Base-by-base conservation (phyloP, 2,329 filamentous ascomycete genomes). In the Scleromitrula shiraiana region DNA sequence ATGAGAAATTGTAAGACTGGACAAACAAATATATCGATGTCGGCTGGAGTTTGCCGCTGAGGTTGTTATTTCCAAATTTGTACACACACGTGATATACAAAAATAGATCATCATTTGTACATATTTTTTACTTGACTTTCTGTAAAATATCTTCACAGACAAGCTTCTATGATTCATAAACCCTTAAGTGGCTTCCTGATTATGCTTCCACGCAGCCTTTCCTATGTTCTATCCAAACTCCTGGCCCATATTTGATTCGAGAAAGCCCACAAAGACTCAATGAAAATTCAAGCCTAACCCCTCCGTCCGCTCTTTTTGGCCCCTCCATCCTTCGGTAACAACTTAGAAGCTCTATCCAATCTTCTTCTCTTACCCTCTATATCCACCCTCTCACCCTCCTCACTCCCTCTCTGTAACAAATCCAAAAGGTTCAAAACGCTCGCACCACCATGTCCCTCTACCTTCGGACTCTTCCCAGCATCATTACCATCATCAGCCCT, bases 1-100 rank as follows among this genome's bases (percentile, higher is more conserved):
- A 14, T 27, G 37, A 39, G 30, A 47, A 29, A n/a, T 27, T 14
- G 23, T 14, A 17, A n/a, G 14, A 14, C 17, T 33, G 17, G 35
- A 20, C 33, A 15, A 35, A 6, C 36, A 48, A 20, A 30, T 15
- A 19, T 42, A 30, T 29, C n/a, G 23, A 17, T n/a, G 14, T 42
- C 32, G 38, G 29, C 14, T 42, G 35, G 35, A 38, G 35, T 20
- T 48, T 42, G 38, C 38, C 45, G 38, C 17, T 29, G 38, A 15
- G 17, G 24, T 42, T 24, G 24, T 42, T 24, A 22, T 33, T 42
- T 24, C 27, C 27, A 41, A 23, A 27, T 22, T 29, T 10, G 35
- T 38, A 14, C 19, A 19, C 19, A 20, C 17, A 38, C 35, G 17
- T 22, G 19, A 14, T 38, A 12, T 19, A 38, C 19, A 23, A 38